Base-by-base conservation (phyloP, 176 grass and related monocot species). In the Oryza punctata region DNA sequence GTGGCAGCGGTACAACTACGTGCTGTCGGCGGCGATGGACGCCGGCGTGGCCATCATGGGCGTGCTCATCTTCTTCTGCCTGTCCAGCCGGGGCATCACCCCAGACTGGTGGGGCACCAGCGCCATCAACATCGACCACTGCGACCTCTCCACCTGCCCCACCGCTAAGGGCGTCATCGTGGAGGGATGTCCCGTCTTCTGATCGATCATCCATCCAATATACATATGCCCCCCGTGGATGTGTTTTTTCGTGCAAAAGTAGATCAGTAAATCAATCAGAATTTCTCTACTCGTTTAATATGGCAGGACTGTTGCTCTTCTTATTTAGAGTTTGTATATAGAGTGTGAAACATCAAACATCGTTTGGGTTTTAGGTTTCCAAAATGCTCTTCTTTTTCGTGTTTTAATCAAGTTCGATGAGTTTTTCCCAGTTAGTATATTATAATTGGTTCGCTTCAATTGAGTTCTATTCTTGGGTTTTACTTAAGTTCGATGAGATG, bases 1-100 rank as follows among this genome's bases (percentile, higher is more conserved):
- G 94, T 97, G 92, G 94, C 72, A 91, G 90, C 66, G 94, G 41
- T 97, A 97, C 88, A 97, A 97, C 85, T 97, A 97, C 78, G 88
- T 97, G 44, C 83, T 97, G 27, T 97, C 94, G 45, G 94, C 88
- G 14, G 94, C 88, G 32, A 77, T 97, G 72, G 92, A 97, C 46
- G 94, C 86, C 12, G 94, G 94, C 81, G 90, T 94, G 0, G 94
- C 94, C 28, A 94, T 97, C 82, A 94, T 97, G 94, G 92, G 87
- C 0, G 94, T 94, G 59, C 40, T 94, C 24, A 73, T 97, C 72
- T 97, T 91, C 88, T 97, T 94, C 67, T 27, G 87, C 47, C 84
- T 97, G 73, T 79, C 77, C 35, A 88, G 86, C 83, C 10, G 78
- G 25, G 94, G 88, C 25, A 67, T 70, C 38, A 74, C 29, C 15